Percentiles rank a stretch among this genome's conserved stretches.
Conservation (phyloP, 1,139 yeast species). For the Hansenula sp. region DNA sequence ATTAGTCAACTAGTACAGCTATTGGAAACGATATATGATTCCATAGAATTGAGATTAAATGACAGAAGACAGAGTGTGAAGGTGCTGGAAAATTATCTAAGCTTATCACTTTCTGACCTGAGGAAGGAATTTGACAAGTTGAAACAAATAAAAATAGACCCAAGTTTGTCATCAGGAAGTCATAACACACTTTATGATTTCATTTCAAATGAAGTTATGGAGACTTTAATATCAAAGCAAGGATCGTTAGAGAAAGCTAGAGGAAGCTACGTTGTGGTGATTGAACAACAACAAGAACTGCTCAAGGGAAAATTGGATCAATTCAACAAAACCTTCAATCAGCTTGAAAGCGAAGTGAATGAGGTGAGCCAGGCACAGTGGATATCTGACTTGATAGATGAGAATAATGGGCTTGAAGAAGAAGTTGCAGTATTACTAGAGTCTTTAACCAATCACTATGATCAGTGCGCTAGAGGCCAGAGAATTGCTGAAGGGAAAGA, state of each 20-base stretch:
- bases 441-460: conserved; percentile 77
- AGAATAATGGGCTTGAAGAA: conserved; percentile 53
- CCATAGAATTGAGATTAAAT: conserved; percentile 26
- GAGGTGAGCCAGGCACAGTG: conserved; percentile 6
- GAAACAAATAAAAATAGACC: conserved; percentile 25
- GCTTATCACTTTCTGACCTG: conserved; percentile 28
- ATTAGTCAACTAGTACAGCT: conserved; percentile 30
- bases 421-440: conserved; percentile 69
- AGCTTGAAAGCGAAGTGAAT: conserved; percentile 16
- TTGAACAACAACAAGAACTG: conserved; percentile 11
- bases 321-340: conserved; percentile 13
- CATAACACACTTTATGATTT: conserved; percentile 35
- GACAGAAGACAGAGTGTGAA: conserved; percentile 22
- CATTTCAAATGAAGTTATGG: conserved; percentile 35
- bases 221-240: conserved; percentile 25
- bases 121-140: conserved; percentile 26
- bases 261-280: conserved; percentile 16
- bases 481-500: conserved; percentile 24
- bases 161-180: conserved; percentile 18
- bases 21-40: conserved; percentile 26
- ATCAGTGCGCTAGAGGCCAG: conserved; percentile 55
- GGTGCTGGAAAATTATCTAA: conserved; percentile 23
- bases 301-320: conserved; percentile 15
- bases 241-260: conserved; percentile 18
- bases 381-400: conserved; percentile 21